Evolutionary conservation across 331 rosid species (phyloP), one percentile per base, ranked within the genome.

Genomic region (Quercus phellos): DNA sequence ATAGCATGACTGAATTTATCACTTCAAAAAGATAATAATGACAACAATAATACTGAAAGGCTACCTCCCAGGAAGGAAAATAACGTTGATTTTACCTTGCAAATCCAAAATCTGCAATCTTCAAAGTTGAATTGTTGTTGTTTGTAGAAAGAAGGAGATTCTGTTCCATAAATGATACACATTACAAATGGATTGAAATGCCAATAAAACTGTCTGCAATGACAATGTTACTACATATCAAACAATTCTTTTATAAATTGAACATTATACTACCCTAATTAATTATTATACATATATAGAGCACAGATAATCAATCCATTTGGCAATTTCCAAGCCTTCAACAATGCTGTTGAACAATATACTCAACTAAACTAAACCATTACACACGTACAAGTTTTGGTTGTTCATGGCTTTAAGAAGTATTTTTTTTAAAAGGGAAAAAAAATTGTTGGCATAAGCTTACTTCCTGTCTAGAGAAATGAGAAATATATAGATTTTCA

Each of bases 31-130:
- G 53, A 46, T 46, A 46, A 46, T 3, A 46, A 1, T 46, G 4
- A 46, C 4, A 46, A 46, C 16, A 46, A 46, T 46, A 46, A 46
- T 46, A 46, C 53, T 46, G 16, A 46, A 46, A 12, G 53, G 53
- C 53, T 13, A 46, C 53, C 53, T 46, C 53, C 16, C 53, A 13
- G 17, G 53, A 46, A 46, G 53, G 53, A n/a, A 66, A 11, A 18
- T 32, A 21, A 66, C 43, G 55, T 46, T 35, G 6, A 51, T 71
- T 77, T 71, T 88, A 93, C 99, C 99, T 90, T 70, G 99, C 99
- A 87, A 95, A 95, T 85, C 99, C 99, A 83, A 95, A 95, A 93
- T 95, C 99, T 34, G 99, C 99, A 35, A 93, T 95, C 96, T 95
- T 95, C 88, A 95, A 83, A 66, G 85, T 93, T 24, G 97, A 81